Percentiles rank a stretch among this genome's conserved stretches.
Conservation (phyloP, 2,329 filamentous ascomycete genomes). For the Monosporascus sp. region DNA sequence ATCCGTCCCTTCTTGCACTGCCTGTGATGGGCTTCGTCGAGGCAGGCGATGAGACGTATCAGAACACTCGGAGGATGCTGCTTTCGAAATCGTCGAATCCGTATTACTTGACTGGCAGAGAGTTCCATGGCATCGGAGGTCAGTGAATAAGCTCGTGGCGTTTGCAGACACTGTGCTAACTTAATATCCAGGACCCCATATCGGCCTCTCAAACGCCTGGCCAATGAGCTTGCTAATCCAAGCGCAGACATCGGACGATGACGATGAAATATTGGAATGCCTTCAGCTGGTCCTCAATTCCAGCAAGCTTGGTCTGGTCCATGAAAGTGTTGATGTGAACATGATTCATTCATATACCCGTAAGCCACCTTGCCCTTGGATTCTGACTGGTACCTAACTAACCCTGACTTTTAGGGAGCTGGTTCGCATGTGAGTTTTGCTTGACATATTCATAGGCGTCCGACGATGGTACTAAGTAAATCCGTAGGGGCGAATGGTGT, state of each 20-base stretch:
- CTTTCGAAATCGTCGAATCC: slow-evolving; percentile 74
- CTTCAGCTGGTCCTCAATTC: slow-evolving; percentile 70
- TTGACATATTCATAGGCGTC: no score
- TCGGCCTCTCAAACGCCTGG: slow-evolving; percentile 89
- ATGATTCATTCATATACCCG: slow-evolving; percentile 63
- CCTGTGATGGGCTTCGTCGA: slow-evolving; percentile 73
- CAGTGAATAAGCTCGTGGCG: slow-evolving; percentile 22
- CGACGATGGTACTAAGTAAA: slow-evolving; percentile 9
- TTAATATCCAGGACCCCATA: slow-evolving; percentile 47
- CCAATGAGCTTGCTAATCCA: slow-evolving; percentile 93
- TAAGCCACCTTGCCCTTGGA: slow-evolving; percentile 28
- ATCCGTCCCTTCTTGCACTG: slow-evolving; percentile 73
- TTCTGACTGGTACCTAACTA: slow-evolving; percentile 3
- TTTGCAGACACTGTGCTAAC: slow-evolving; percentile 3
- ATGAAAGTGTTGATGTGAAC: slow-evolving; percentile 89
- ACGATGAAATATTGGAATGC: slow-evolving; percentile 72
- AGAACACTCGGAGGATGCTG: slow-evolving; percentile 78
- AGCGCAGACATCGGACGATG: slow-evolving; percentile 80
- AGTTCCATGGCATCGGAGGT: slow-evolving; percentile 87
- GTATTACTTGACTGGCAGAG: slow-evolving; percentile 73
- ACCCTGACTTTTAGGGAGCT: slow-evolving; percentile 52
- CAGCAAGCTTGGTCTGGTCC: slow-evolving; percentile 72
- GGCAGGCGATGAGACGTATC: slow-evolving; percentile 63
- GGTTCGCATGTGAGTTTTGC: slow-evolving; percentile 69
- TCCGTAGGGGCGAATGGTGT: slow-evolving; percentile 79